A percentile compares a stretch with the other conserved stretches of the same genome.
phyloP scores from a whole-genome alignment of 129 eudicot genomes.

The Pulicaria dysenterica region DNA sequence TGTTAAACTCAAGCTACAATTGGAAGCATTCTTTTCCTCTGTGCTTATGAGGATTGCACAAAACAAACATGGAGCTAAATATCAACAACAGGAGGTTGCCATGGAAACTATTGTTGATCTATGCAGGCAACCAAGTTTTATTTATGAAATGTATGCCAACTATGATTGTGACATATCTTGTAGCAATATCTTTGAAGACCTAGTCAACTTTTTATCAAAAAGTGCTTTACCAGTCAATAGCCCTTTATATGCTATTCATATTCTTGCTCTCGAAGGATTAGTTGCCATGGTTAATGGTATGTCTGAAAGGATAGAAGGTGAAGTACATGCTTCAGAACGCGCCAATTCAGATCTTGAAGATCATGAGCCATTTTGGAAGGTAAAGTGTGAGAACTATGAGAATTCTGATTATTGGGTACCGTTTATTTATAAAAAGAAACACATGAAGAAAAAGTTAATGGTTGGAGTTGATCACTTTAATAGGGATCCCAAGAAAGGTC shows the following conservation, averaged over 20 bases:
- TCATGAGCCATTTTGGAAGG: slow-evolving; percentile 60
- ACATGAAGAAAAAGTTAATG: slow-evolving; percentile 59
- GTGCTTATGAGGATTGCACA: slow-evolving; percentile 63
- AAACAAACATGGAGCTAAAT: slow-evolving; percentile 64
- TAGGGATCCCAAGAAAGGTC: slow-evolving; percentile 69
- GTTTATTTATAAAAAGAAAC: slow-evolving; percentile 51
- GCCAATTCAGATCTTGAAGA: slow-evolving; percentile 36
- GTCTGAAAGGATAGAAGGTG: slow-evolving; percentile 60
- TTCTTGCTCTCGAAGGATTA: slow-evolving; percentile 69
- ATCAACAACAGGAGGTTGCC: slow-evolving; percentile 81
- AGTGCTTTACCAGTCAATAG: slow-evolving; percentile 69
- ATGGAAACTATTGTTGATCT: slow-evolving; percentile 79
- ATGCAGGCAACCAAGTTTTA: slow-evolving; percentile 65
- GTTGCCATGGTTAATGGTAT: slow-evolving; percentile 62
- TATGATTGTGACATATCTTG: slow-evolving; percentile 75
- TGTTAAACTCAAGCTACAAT: slow-evolving; percentile 57
- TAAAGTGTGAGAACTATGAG: slow-evolving; percentile 48
- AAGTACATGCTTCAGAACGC: slow-evolving; percentile 37
- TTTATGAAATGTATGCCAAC: slow-evolving; percentile 69
- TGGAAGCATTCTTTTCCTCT: slow-evolving; percentile 65
- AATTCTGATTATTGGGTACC: slow-evolving; percentile 67
- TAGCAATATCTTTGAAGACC: slow-evolving; percentile 71
- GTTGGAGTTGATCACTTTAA: slow-evolving; percentile 76
- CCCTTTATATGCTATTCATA: slow-evolving; percentile 59
- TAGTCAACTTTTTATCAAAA: slow-evolving; percentile 68